phyloP scores from a whole-genome alignment of 164 flowering plant species.

The Stephania japonica region DNA sequence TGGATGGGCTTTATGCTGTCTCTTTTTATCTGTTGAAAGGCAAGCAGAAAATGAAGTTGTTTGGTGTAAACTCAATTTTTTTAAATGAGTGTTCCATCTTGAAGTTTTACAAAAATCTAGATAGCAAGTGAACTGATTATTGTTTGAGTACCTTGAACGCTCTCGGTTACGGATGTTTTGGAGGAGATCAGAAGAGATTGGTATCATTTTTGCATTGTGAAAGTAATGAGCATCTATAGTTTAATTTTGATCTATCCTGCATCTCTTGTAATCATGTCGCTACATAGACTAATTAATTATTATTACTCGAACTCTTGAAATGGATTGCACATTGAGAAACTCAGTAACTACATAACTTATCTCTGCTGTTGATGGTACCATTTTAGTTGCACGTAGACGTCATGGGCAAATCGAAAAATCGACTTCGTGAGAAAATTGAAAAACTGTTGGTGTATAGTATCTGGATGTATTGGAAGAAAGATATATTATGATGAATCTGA shows the following conservation, averaged over 20 bases:
- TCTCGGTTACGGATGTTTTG: not conserved
- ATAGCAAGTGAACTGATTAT: not conserved
- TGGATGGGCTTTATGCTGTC: not conserved
- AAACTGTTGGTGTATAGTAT: not conserved
- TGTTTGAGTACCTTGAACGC: not conserved
- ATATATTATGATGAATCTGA: not conserved
- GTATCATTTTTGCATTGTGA: not conserved
- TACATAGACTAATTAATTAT: not conserved
- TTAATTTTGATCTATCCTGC: not conserved
- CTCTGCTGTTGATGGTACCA: not conserved
- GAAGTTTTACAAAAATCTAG: not conserved
- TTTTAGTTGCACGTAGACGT: not conserved
- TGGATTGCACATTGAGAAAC: not conserved
- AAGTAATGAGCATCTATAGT: not conserved
- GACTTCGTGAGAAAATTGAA: not conserved
- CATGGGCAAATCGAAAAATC: not conserved
- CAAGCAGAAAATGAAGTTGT: not conserved
- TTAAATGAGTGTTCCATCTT: not conserved
- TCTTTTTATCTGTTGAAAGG: not conserved
- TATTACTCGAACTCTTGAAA: not conserved
- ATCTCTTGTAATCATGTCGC: not conserved
- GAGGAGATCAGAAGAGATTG: not conserved
- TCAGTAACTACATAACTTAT: not conserved
- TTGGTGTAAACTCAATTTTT: not conserved
- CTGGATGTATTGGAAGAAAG: not conserved